Conservation (phyloP, 2,329 filamentous ascomycete genomes). For the Aspergillus jensenii region DNA sequence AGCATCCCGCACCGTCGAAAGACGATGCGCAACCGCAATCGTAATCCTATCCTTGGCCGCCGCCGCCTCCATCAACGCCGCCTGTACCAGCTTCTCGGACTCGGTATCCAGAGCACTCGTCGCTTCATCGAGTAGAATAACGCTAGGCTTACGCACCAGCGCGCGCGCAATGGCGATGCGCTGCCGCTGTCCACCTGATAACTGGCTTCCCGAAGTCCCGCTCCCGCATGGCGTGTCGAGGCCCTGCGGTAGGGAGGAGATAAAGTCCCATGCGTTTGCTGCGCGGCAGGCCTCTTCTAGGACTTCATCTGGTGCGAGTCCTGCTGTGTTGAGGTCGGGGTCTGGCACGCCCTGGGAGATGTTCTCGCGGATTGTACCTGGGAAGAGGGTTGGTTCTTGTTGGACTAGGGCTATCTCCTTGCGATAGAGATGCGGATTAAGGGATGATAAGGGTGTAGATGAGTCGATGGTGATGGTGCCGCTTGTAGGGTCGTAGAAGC, state of each 20-base stretch:
- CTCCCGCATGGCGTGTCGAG: slow-evolving; percentile 81
- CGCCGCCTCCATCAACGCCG: slow-evolving; percentile 75
- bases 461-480: slow-evolving; percentile 67
- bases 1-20: slow-evolving; percentile 82
- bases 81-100: slow-evolving; percentile 58
- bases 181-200: slow-evolving; percentile 92
- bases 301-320: slow-evolving; percentile 55
- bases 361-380: slow-evolving; percentile 70
- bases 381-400: slow-evolving; percentile 72
- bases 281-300: slow-evolving; percentile 80
- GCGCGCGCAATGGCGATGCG: slow-evolving; percentile 91
- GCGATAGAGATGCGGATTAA: slow-evolving; percentile 65
- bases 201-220: slow-evolving; percentile 69
- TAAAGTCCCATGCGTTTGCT: slow-evolving; percentile 90
- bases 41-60: slow-evolving; percentile 41
- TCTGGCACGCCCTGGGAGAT: neutral
- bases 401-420: slow-evolving; percentile 67
- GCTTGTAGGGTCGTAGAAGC: slow-evolving; percentile 68
- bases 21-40: slow-evolving; percentile 75
- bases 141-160: slow-evolving; percentile 80
- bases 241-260: slow-evolving; percentile 79
- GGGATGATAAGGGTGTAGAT: slow-evolving; percentile 52
- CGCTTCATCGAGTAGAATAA: slow-evolving; percentile 80
- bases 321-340: neutral
- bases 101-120: slow-evolving; percentile 54